Conservation (phyloP, 164 flowering plant genomes). For the Aristolochia contorta region DNA sequence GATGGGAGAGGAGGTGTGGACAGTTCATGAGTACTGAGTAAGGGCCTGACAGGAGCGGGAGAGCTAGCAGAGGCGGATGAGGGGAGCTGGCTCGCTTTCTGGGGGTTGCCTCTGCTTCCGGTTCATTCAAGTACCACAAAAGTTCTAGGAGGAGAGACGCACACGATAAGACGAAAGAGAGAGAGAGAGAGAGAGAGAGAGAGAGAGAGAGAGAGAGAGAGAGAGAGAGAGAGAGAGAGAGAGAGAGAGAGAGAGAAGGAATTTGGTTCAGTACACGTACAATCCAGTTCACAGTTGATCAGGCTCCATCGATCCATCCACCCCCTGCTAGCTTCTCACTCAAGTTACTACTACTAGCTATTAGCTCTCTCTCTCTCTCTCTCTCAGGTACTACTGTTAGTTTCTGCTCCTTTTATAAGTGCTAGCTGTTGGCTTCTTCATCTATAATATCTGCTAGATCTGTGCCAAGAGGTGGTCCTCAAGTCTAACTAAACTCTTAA, state of each 20-base stretch:
- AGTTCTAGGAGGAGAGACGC: background rate
- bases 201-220: slow-evolving; percentile 3
- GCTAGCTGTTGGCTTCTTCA: slow-evolving; percentile 42
- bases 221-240: too few species aligned
- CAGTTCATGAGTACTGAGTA: background rate
- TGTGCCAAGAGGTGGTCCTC: slow-evolving; percentile 39
- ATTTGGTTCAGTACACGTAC: too few species aligned
- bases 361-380: slow-evolving; percentile 5
- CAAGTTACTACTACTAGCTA: too few species aligned
- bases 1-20: background rate
- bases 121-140: slow-evolving; percentile 5
- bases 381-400: slow-evolving; percentile 30
- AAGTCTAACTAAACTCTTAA: background rate
- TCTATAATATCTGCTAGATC: slow-evolving; percentile 28
- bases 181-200: background rate
- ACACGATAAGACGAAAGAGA: slow-evolving; percentile 4
- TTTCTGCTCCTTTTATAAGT: slow-evolving; percentile 41
- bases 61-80: background rate
- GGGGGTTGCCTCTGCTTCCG: too few species aligned
- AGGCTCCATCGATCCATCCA: too few species aligned
- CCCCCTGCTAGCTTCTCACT: too few species aligned
- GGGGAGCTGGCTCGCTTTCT: background rate
- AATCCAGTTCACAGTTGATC: too few species aligned
- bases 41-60: background rate
- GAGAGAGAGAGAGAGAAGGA: too few species aligned